Conservation (phyloP, 1,284 basidiomycete genomes). For the Cutaneotrichosporon mucoides region DNA sequence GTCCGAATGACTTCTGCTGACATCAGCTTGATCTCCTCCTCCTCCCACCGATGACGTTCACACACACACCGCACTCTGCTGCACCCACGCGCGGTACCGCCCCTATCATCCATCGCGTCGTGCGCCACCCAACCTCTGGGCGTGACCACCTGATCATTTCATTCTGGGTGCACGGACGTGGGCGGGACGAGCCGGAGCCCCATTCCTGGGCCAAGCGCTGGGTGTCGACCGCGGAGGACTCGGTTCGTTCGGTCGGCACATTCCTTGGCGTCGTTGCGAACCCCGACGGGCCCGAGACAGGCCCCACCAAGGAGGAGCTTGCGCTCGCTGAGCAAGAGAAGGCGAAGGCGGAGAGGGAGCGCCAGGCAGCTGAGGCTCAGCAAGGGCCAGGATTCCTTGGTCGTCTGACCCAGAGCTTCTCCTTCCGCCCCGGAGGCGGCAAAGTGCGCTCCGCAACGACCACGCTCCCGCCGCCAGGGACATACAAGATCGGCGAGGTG, state of each 20-base stretch:
- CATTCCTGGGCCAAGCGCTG: conserved; percentile 15
- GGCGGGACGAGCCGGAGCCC: conserved; percentile 41
- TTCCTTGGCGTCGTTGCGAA: conserved; percentile 11
- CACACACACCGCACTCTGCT: conserved; percentile 43
- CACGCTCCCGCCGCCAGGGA: conserved; percentile 41
- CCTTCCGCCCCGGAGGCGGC: background rate
- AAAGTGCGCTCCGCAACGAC: conserved; percentile 4
- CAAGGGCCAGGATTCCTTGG: conserved; percentile 11
- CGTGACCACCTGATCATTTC: conserved; percentile 47
- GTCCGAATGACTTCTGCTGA: background rate
- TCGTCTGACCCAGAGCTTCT: conserved; percentile 1
- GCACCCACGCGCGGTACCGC: conserved; percentile 42
- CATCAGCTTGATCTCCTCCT: conserved; percentile 43
- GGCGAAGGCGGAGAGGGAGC: conserved; percentile 1
- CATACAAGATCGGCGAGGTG: conserved; percentile 47
- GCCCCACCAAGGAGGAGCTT: background rate
- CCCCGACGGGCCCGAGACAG: conserved; percentile 6
- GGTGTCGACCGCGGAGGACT: conserved; percentile 5
- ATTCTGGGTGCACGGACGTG: conserved; percentile 48
- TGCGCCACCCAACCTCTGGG: conserved; percentile 39
- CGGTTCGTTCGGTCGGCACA: conserved; percentile 2
- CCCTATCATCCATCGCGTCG: conserved; percentile 36
- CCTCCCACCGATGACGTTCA: conserved; percentile 47
- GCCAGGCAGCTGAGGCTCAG: conserved; percentile 6
- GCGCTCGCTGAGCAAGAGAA: background rate